These are phyloP conservation scores for Incumbomyces lentus DNA, from an alignment of 2,329 filamentous ascomycete species.

Conservation along the genomic window DNA sequence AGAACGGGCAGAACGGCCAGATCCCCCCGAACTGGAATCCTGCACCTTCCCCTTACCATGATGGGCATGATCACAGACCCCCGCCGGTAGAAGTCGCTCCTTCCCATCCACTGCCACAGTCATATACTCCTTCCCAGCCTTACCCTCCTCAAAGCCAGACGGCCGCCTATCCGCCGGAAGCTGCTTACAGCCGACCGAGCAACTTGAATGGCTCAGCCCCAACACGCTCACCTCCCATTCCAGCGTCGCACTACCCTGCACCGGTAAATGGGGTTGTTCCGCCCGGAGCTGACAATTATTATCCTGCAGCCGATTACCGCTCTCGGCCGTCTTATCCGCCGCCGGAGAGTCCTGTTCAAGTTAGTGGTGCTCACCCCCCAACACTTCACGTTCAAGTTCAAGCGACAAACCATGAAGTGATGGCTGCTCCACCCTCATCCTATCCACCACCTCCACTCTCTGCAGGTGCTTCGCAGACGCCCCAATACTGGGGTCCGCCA, in stretches of 20 bases:
- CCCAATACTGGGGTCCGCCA: conserved; percentile 8
- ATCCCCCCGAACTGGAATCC: conserved; percentile 18
- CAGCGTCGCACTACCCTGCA: conserved; percentile 16
- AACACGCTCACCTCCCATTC: conserved; percentile 18
- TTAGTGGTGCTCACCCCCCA: conserved; percentile 16
- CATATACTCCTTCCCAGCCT: conserved; percentile 12
- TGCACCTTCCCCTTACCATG: conserved; percentile 19
- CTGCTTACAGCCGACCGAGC: conserved; percentile 18
- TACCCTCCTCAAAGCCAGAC: conserved; percentile 12
- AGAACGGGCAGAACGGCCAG: conserved; percentile 9
- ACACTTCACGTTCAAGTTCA: conserved; percentile 12
- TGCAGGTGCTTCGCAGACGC: conserved; percentile 14
- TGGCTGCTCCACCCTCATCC: conserved; percentile 14
- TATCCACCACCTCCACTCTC: conserved; percentile 13
- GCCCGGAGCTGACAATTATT: conserved; percentile 13
- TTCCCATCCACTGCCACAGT: conserved; percentile 11
- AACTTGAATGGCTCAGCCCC: conserved; percentile 16
- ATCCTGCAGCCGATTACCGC: conserved; percentile 17
- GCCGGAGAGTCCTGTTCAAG: conserved; percentile 13
- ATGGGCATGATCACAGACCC: conserved; percentile 16
- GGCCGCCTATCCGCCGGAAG: conserved; percentile 13
- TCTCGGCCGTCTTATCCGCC: conserved; percentile 17
- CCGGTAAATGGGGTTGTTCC: conserved; percentile 15
- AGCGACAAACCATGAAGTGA: conserved; percentile 20
- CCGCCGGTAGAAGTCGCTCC: conserved; percentile 15